A percentile compares a stretch with the other conserved stretches of the same genome.
Conservation (phyloP, 2,329 filamentous ascomycete species). For the Trichoderma brevicompactum region DNA sequence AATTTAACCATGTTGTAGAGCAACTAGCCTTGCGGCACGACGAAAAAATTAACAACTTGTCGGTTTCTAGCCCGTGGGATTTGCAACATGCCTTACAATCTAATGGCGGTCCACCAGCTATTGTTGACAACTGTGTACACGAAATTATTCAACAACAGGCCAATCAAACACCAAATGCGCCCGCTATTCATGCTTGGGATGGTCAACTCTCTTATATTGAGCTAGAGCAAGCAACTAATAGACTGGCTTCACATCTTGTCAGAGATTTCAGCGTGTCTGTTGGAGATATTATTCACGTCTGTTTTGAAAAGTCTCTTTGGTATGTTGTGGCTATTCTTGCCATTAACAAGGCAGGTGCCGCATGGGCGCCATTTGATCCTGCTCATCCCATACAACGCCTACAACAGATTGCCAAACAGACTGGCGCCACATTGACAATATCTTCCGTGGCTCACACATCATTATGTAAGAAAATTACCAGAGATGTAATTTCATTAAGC, state of each 20-base stretch:
- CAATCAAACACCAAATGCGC: background rate
- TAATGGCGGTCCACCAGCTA: background rate
- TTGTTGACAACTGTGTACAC: constrained; percentile 23
- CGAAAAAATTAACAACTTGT: background rate
- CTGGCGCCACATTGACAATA: background rate
- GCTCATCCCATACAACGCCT: constrained; percentile 16
- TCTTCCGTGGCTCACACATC: constrained; percentile 2
- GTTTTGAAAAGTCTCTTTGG: constrained; percentile 28
- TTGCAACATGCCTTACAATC: background rate
- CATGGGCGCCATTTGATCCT: constrained; percentile 23
- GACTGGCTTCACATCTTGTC: constrained; percentile 10
- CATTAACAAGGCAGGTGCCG: constrained; percentile 24
- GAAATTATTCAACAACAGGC: background rate
- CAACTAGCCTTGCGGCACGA: constrained; percentile 1
- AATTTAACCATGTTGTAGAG: constrained; percentile 5
- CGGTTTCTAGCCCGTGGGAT: constrained; percentile 15
- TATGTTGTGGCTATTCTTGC: constrained; percentile 21
- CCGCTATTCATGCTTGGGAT: constrained; percentile 17
- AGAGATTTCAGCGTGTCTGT: background rate
- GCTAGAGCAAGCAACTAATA: background rate
- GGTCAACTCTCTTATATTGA: constrained; percentile 5
- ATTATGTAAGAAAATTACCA: background rate
- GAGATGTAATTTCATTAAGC: background rate
- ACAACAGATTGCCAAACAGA: constrained; percentile 19
- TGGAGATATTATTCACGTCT: constrained; percentile 15